These are phyloP conservation scores for Wickerhamiella kazuoi DNA, from an alignment of 805 yeast species.

Conservation along the genomic window DNA sequence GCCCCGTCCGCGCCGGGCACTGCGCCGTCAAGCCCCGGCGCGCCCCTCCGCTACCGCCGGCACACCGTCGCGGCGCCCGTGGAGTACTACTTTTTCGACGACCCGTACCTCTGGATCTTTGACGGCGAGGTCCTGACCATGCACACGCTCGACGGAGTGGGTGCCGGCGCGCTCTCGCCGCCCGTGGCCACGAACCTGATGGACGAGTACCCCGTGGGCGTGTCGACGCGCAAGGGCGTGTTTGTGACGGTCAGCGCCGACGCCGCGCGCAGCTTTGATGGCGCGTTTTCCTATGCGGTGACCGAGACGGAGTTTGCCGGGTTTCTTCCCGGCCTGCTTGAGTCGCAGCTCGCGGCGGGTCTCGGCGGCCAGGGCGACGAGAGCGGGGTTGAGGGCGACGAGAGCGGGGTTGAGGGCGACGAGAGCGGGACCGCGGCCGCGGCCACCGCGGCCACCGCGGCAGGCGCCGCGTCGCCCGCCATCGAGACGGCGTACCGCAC, in stretches of 20 bases:
- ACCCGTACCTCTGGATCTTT: slow-evolving; percentile 24
- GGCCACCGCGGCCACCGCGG: neutral
- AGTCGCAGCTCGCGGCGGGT: slow-evolving; percentile 15
- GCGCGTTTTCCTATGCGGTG: slow-evolving; percentile 19
- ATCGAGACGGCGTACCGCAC: slow-evolving; percentile 11
- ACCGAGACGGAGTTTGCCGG: slow-evolving; percentile 19
- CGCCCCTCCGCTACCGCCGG: slow-evolving; percentile 12
- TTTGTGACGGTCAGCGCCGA: slow-evolving; percentile 35
- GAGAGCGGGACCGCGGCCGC: no score
- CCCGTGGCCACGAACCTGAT: slow-evolving; percentile 15
- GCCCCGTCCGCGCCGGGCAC: no score
- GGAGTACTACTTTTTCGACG: slow-evolving; percentile 22
- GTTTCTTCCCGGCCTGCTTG: slow-evolving; percentile 19
- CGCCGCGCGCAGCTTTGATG: slow-evolving; percentile 20
- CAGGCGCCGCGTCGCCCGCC: neutral
- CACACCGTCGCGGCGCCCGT: slow-evolving; percentile 19
- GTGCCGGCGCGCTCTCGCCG: slow-evolving; percentile 1
- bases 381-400: no score
- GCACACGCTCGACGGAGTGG: slow-evolving; percentile 13
- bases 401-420: no score
- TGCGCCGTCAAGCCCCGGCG: no score
- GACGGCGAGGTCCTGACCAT: slow-evolving; percentile 22
- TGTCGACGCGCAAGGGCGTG: slow-evolving; percentile 30
- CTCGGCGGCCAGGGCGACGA: no score
- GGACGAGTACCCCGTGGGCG: slow-evolving; percentile 35